Base-by-base conservation (phyloP, 768 basidiomycete genomes). In the Lactifluus piperatus region DNA sequence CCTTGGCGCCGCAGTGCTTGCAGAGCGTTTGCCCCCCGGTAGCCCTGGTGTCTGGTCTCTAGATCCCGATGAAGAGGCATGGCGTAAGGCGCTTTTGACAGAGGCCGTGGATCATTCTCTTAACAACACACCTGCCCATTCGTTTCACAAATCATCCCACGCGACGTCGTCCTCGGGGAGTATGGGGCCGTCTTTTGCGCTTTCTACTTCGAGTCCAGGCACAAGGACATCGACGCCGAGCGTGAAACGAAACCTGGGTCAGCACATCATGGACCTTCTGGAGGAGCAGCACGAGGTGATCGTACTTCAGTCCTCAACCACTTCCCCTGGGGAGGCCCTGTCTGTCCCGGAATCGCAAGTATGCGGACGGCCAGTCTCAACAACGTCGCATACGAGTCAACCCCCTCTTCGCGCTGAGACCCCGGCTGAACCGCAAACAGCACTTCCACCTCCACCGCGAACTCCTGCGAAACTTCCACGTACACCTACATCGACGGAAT, bases 31-130 rank as follows among this genome's bases (percentile, higher is more conserved):
- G n/a, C 85, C 85, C 10, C 79, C 81, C 20, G 73, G 70, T 30
- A 86, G 81, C 62, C 84, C 85, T n/a, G 82, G 80, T 26, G 69
- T 78, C 58, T 81, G 82, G 51, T 75, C 77, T 8, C 68, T 79
- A 49, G 81, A 81, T 67, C 71, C 78, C 18, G 73, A 74, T 20
- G 84, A 85, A 41, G 82, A 85, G 51, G 76, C 79, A 26, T 93
- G 91, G 91, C 76, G 90, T 60, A 88, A 81, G 69, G 83, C 83
- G 0, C 70, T 93, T 24, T 75, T 93, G 54, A 82, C 82, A 22
- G 81, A 90, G 70, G 91, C 88, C 36, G 88, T 93, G 20, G 82
- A 84, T 54, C 84, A 84, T 70, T 90, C 88, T 4, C 73, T 90
- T 37, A 82, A 80, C 60, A 80, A 77, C 54, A 76, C 81, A 0